Conservation (phyloP, 345 rosid species). For the Garcia nutans region DNA sequence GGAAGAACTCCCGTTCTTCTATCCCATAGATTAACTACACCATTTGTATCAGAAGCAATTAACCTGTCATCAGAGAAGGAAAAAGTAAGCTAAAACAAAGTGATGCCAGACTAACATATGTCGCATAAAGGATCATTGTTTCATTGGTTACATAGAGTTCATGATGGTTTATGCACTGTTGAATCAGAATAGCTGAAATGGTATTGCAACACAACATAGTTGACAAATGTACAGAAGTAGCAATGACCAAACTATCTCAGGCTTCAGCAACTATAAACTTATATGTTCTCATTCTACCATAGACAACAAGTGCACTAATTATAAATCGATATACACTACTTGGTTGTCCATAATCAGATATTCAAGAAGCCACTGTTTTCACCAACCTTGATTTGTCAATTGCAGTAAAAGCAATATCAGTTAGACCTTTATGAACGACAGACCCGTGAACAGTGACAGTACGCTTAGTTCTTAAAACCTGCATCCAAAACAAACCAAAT, state of each 20-base stretch:
- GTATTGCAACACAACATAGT: neutral
- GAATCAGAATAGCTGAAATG: neutral
- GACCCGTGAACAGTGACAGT: slow-evolving; percentile 54
- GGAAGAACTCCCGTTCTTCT: slow-evolving; percentile 65
- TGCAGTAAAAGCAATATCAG: slow-evolving; percentile 62
- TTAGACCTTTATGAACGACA: slow-evolving; percentile 48
- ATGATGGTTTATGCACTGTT: neutral
- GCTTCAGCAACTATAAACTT: neutral
- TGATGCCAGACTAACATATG: neutral
- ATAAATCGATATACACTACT: neutral
- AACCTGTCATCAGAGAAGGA: slow-evolving; percentile 42
- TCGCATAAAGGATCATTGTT: neutral
- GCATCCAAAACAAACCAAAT: slow-evolving; percentile 27
- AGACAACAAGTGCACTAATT: neutral
- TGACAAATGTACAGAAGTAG: neutral
- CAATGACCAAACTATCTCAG: neutral
- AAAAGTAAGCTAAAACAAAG: neutral
- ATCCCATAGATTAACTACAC: slow-evolving; percentile 79
- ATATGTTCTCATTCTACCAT: neutral
- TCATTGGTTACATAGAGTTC: neutral
- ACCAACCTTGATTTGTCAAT: slow-evolving; percentile 64
- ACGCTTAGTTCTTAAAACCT: slow-evolving; percentile 61
- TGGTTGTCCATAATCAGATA: neutral
- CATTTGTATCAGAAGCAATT: slow-evolving; percentile 69
- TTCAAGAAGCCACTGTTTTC: neutral